Evolutionary conservation across 306 rosid genomes (phyloP), one percentile per base, ranked within the genome.

Genomic region (Erythrophleum fordii): DNA sequence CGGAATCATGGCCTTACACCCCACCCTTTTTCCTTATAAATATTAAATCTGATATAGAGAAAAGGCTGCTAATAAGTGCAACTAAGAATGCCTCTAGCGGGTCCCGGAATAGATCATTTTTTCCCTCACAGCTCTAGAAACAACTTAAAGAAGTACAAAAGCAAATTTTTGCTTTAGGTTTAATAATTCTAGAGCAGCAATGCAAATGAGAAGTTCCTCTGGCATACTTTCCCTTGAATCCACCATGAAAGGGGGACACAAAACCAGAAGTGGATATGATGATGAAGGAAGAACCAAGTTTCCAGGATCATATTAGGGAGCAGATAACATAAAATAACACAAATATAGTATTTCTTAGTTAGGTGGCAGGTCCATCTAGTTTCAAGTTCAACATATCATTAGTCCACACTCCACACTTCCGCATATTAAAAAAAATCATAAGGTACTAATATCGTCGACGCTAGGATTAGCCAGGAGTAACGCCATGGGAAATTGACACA

Each of bases 361-460:
- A 53, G 60, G 5, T n/a, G 60, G 14, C 34, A 18, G 34, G 18
- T 55, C 53, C 17, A 55, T 37, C 45, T 7, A 58, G 16, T 18
- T 56, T 56, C 62, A 3, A 56, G 29, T 51, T 41, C 41, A 49
- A 69, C 23, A 56, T 18, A 42, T 52, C 44, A 77, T 29, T 37
- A 29, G 12, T 62, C 7, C 20, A 31, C 69, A 6, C 25, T 22
- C 69, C 22, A 58, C 64, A 23, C 67, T 45, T 39, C 79, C 8
- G 35, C 72, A 73, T 35, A 11, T 11, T 20, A 78, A 65, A 5
- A 31, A 71, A 5, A 7, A 80, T 76, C 69, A 64, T 25, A 45
- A 11, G 26, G 59, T 72, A 72, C 51, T 67, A 41, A 41, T 59
- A 58, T 14, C 46, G 41, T 29, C 16, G 64, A 34, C 52, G 49